Evolutionary conservation across 805 yeast genomes (phyloP).

Genomic region (Yarrowia yakushimensis): DNA sequence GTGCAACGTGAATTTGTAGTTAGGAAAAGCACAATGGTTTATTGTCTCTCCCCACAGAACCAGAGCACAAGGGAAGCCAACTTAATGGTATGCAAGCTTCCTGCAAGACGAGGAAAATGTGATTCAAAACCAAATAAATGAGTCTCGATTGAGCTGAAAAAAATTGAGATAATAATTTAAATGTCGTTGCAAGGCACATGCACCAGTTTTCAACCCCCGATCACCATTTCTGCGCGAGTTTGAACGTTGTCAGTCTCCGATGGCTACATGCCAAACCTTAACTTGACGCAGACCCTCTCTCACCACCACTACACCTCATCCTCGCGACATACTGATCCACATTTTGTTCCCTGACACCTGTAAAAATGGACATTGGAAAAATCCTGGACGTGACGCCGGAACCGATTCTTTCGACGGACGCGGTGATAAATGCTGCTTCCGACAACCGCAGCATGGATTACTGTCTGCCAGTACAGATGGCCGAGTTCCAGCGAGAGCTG

Average conservation of each 20-base stretch:
- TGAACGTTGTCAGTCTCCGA: neutral
- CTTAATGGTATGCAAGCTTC: neutral
- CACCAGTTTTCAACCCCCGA: no score
- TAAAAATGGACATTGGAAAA: slow-evolving; percentile 63
- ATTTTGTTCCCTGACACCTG: neutral
- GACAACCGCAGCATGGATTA: slow-evolving; percentile 23
- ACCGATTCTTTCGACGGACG: slow-evolving; percentile 54
- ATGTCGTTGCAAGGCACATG: neutral
- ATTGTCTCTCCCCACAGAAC: neutral
- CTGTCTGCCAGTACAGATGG: slow-evolving; percentile 69
- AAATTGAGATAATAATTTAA: neutral
- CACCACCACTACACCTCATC: slow-evolving; percentile 24
- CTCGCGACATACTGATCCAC: neutral
- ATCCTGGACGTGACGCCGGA: slow-evolving; percentile 82
- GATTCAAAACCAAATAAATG: neutral
- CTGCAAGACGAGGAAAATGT: no score
- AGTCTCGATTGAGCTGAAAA: neutral
- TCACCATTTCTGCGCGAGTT: neutral
- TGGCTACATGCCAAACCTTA: neutral
- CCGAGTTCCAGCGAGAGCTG: slow-evolving; percentile 79
- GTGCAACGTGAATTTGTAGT: neutral
- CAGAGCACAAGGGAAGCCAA: slow-evolving; percentile 11
- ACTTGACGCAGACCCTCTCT: slow-evolving; percentile 25
- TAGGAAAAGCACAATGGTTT: neutral
- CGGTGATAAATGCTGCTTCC: slow-evolving; percentile 15